Evolutionary conservation across 176 grass and related monocot genomes (phyloP), one percentile per base, ranked within the genome.

Genomic region (bread wheat (Triticum aestivum)): DNA sequence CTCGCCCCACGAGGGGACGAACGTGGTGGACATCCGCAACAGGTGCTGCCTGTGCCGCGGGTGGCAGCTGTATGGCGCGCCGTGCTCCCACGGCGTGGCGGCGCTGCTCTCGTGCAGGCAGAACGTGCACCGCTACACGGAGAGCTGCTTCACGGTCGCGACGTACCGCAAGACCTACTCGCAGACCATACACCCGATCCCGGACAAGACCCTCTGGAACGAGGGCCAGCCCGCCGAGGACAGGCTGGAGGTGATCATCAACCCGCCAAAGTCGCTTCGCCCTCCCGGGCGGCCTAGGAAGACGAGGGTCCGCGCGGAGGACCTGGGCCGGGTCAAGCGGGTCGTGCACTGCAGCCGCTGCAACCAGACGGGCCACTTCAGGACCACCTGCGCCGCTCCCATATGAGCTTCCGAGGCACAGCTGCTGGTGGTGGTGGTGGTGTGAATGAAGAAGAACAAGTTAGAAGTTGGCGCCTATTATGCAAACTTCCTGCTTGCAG

Each of bases 351-450:
- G 97, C 84, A 99, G 97, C 61, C 90, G 97, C 13, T 99, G 97
- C 87, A 96, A 99, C 86, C 94, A 99, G 81, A 99, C 92, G 20
- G 97, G 97, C 14, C 97, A 99, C 77, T 99, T 99, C 79, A 94
- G 94, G 66, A 96, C 97, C 20, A 99, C 94, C 20, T 96, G 94
- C 45, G 88, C 92, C 9, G 90, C 94, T 47, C 97, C 97, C 29
- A 94, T 99, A 83, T 99, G 74, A 88, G 58, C 9, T 83, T 70
- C 73, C 68, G n/a, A 5, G 26, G 41, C 83, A 75, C 37, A n/a
- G 71, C 69, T 75, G 9, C 44, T 69, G 39, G 70, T 88, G 61
- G 3, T 12, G 44, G 44, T 45, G 49, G 5, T 1, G 14, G 14
- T 52, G 49, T 52, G 49, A 52, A 52, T 92, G 85, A 71, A n/a